phyloP scores from a whole-genome alignment of 2,329 filamentous ascomycete genomes.

The Sporothrix humicola region DNA sequence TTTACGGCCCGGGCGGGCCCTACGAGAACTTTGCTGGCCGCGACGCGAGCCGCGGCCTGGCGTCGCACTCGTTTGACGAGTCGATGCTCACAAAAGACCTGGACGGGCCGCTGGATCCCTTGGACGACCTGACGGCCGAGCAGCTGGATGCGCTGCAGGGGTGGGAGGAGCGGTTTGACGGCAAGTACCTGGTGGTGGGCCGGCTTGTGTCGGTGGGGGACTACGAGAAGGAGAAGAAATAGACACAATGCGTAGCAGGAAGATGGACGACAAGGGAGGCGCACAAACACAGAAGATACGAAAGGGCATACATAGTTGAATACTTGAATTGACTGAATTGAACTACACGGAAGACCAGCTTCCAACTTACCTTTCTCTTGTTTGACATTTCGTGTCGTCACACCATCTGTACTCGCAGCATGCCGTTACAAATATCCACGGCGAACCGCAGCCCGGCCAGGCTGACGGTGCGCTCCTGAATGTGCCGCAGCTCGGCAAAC shows the following conservation, averaged over 20 bases:
- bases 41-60: slow-evolving; percentile 86
- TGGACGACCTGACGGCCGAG: slow-evolving; percentile 73
- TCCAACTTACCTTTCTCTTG: not conserved
- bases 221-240: slow-evolving; percentile 40
- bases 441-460: slow-evolving; percentile 32
- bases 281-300: not conserved
- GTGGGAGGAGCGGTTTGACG: slow-evolving; percentile 91
- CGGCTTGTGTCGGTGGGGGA: slow-evolving; percentile 69
- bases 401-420: slow-evolving; percentile 32
- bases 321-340: not conserved
- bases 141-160: slow-evolving; percentile 82
- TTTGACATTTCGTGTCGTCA: not conserved
- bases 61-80: slow-evolving; percentile 90
- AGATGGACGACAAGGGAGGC: not conserved
- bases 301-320: not conserved
- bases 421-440: slow-evolving; percentile 35
- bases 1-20: slow-evolving; percentile 93
- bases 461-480: slow-evolving; percentile 2
- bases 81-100: slow-evolving; percentile 94
- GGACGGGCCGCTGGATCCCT: slow-evolving; percentile 77
- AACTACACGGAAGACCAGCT: not conserved
- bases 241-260: not conserved
- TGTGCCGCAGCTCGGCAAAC: slow-evolving; percentile 26
- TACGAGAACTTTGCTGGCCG: slow-evolving; percentile 96
- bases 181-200: slow-evolving; percentile 96